phyloP scores from a whole-genome alignment of 1,139 yeast species.

The Geotrichum fermentans region DNA sequence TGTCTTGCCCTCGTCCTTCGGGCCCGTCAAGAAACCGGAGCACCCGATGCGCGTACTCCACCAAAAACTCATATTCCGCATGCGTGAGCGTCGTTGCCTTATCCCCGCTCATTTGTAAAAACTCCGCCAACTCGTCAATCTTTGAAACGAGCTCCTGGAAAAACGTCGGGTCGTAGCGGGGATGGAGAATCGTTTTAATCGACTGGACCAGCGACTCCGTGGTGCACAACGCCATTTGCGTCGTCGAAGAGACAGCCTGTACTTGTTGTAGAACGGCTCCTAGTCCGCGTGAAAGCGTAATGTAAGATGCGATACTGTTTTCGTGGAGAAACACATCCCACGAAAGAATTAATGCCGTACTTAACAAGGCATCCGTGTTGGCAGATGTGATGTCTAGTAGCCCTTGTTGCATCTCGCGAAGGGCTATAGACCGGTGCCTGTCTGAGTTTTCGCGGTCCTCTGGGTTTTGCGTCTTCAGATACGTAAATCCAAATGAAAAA shows the following conservation, averaged over 20 bases:
- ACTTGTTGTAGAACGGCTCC: constrained; percentile 34
- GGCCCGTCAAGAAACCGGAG: constrained; percentile 22
- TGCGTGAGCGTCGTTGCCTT: too few relatives aligned
- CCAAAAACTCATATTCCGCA: constrained; percentile 25
- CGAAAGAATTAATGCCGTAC: constrained; percentile 32
- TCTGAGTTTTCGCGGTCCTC: constrained; percentile 24
- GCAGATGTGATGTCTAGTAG: constrained; percentile 25
- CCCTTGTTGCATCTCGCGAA: constrained; percentile 29
- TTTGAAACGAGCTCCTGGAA: constrained; percentile 33
- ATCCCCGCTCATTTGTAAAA: constrained; percentile 3
- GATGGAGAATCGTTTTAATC: constrained; percentile 37
- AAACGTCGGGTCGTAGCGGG: constrained; percentile 37
- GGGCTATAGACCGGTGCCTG: constrained; percentile 32
- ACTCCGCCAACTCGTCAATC: constrained; percentile 26
- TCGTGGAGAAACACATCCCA: constrained; percentile 36
- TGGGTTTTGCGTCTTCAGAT: constrained; percentile 26
- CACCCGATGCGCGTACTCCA: constrained; percentile 24
- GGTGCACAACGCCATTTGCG: constrained; percentile 33
- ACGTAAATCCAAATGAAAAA: constrained; percentile 31
- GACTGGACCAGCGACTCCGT: constrained; percentile 34
- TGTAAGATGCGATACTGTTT: constrained; percentile 30
- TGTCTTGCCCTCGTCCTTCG: not conserved
- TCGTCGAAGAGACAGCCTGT: constrained; percentile 26
- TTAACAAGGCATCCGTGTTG: constrained; percentile 32
- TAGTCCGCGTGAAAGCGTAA: constrained; percentile 33